Conservation (phyloP, 2,329 filamentous ascomycete species). For the Fusarium sublunatum region DNA sequence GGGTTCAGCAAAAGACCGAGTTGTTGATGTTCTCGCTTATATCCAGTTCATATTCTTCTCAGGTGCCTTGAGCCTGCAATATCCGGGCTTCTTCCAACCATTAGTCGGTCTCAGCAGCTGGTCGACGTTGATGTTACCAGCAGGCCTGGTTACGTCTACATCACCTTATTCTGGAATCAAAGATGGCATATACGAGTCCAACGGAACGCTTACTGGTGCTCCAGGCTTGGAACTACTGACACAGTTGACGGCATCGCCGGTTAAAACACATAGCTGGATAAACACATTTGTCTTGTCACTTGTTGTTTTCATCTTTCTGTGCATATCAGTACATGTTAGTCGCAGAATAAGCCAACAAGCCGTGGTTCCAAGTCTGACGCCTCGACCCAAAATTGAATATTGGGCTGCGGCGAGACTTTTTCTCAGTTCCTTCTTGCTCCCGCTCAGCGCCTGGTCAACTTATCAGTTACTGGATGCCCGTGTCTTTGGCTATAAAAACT, state of each 20-base stretch:
- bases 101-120: conserved; percentile 74
- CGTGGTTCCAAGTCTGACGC: fast-evolving
- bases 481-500: conserved; percentile 37
- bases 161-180: conserved; percentile 47
- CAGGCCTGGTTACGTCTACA: conserved; percentile 39
- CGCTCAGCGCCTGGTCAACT: conserved; percentile 75
- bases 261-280: conserved; percentile 72
- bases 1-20: background rate
- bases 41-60: conserved; percentile 80
- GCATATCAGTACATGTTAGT: conserved; percentile 63
- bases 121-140: conserved; percentile 72
- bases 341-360: background rate
- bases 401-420: conserved; percentile 72
- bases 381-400: conserved; percentile 53
- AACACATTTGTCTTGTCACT: conserved; percentile 76
- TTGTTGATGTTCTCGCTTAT: conserved; percentile 73
- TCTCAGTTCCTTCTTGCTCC: conserved; percentile 80
- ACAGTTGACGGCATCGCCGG: conserved; percentile 73
- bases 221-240: conserved; percentile 72
- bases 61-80: conserved; percentile 73
- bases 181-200: conserved; percentile 72
- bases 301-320: conserved; percentile 67
- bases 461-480: conserved; percentile 67
- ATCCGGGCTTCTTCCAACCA: conserved; percentile 80
- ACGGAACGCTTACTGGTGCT: conserved; percentile 68